These are phyloP conservation scores for Omphalotus guepiniiformis DNA, from an alignment of 768 basidiomycete genomes.

Conservation along the genomic window DNA sequence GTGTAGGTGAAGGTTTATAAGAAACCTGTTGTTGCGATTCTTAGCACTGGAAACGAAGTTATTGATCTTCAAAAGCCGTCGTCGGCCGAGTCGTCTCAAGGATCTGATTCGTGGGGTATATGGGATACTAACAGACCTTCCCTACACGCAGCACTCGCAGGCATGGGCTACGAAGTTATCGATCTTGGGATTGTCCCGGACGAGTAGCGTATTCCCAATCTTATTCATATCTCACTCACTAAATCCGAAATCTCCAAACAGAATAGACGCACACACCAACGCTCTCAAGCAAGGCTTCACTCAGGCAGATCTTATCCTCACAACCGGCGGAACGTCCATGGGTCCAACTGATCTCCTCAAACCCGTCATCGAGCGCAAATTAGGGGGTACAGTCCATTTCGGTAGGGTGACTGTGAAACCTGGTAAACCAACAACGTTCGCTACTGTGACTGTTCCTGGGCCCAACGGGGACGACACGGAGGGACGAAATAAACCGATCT, in stretches of 20 bases:
- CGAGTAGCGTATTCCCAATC: constrained; percentile 39
- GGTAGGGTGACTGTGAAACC: constrained; percentile 81
- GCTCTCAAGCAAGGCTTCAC: constrained; percentile 55
- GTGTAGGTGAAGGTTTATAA: constrained; percentile 70
- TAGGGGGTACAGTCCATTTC: constrained; percentile 77
- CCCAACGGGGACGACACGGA: not conserved
- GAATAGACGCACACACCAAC: constrained; percentile 52
- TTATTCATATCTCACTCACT: not conserved
- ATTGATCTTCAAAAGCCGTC: constrained; percentile 49
- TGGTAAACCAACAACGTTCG: constrained; percentile 90
- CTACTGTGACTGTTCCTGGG: constrained; percentile 51
- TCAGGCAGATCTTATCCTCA: constrained; percentile 69
- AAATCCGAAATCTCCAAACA: constrained; percentile 19
- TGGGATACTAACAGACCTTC: constrained; percentile 88
- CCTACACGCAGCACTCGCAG: constrained; percentile 61
- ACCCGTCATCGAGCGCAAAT: constrained; percentile 78
- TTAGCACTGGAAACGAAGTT: constrained; percentile 87
- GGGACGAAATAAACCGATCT: constrained; percentile 52
- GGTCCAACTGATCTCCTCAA: constrained; percentile 84
- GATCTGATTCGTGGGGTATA: constrained; percentile 53
- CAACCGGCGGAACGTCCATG: constrained; percentile 92
- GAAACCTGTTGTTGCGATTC: constrained; percentile 72
- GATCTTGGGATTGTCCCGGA: constrained; percentile 82
- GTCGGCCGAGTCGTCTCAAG: constrained; percentile 30
- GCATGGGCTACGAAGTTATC: constrained; percentile 70